Percentiles rank a stretch among this genome's conserved stretches.
phyloP scores from a whole-genome alignment of 768 basidiomycete genomes.

The Dacryopinax primogenitus region DNA sequence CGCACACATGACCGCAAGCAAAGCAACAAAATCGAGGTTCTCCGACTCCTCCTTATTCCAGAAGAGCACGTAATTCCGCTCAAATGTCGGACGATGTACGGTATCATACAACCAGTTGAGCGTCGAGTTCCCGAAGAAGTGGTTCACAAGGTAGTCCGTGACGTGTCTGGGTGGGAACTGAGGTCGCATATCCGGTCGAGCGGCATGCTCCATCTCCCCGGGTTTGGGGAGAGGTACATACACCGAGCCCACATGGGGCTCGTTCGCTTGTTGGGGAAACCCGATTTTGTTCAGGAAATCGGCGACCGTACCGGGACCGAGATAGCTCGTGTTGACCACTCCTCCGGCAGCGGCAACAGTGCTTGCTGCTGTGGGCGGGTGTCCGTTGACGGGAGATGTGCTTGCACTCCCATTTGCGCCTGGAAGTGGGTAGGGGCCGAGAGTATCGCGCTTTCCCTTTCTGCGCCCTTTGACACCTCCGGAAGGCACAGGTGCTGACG shows the following conservation, averaged over 20 bases:
- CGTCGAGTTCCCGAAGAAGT: constrained; percentile 1
- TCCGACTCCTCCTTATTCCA: not conserved
- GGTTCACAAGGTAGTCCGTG: constrained; percentile 4
- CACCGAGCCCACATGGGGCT: not conserved
- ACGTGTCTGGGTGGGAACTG: constrained; percentile 5
- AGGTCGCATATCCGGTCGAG: not conserved
- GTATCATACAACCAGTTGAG: constrained; percentile 4
- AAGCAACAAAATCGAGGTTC: not conserved
- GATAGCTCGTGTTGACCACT: not conserved
- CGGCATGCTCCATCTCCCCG: not conserved
- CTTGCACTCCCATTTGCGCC: not conserved
- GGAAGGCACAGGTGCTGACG: not conserved
- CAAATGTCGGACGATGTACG: constrained; percentile 2
- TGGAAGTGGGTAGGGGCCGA: not conserved
- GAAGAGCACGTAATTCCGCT: not conserved
- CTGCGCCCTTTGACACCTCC: not conserved
- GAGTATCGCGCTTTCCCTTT: not conserved
- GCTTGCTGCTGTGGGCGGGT: not conserved
- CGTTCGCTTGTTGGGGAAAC: not conserved
- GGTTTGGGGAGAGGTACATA: constrained; percentile 1
- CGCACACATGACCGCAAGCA: not conserved
- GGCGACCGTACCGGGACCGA: constrained; percentile 1
- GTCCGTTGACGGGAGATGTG: not conserved
- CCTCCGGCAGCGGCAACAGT: not conserved
- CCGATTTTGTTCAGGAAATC: constrained; percentile 5